Conservation (phyloP, 2,329 filamentous ascomycete species). For the Aspergillus quadrilineatus region DNA sequence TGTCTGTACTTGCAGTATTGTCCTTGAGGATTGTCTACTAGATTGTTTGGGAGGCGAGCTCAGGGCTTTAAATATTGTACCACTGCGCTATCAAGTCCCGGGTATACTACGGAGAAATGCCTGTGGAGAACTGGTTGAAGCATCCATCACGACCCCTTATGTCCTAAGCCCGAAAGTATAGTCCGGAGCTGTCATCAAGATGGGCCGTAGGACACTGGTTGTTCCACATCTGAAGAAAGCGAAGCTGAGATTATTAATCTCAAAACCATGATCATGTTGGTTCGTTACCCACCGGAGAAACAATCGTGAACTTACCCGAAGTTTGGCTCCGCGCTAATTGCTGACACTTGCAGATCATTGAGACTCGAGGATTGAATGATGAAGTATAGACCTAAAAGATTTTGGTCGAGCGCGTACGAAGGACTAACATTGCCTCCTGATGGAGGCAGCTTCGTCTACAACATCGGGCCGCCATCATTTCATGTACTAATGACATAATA, state of each 20-base stretch:
- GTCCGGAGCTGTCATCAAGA: neutral
- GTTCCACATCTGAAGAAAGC: neutral
- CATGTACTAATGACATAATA: too few species aligned
- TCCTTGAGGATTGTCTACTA: neutral
- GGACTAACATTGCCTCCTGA: too few species aligned
- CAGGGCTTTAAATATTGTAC: neutral
- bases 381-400: neutral
- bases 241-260: neutral
- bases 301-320: neutral
- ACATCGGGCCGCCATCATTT: too few species aligned
- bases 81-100: neutral
- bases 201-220: neutral
- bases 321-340: neutral
- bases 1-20: neutral
- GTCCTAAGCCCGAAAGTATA: neutral
- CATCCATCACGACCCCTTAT: neutral
- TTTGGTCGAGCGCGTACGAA: too few species aligned
- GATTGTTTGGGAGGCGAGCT: neutral
- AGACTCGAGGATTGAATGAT: too few species aligned
- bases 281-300: neutral
- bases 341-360: conserved; percentile 4
- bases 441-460: too few species aligned
- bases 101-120: neutral
- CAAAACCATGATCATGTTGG: too few species aligned
- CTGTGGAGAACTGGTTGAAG: neutral